Conservation (phyloP, 768 basidiomycete genomes). For the Inosperma sp. region DNA sequence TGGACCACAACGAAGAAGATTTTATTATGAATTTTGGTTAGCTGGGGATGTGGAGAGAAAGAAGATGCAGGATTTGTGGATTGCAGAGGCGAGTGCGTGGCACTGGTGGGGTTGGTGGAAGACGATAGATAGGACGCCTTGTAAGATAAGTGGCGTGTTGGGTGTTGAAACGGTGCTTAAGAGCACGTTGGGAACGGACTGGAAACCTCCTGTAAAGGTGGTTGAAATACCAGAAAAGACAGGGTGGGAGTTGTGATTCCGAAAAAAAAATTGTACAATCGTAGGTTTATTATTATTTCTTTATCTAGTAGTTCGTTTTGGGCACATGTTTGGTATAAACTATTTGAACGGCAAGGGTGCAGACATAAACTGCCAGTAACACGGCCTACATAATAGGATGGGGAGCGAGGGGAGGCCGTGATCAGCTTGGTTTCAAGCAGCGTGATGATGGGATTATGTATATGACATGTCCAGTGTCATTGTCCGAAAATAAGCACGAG, state of each 20-base stretch:
- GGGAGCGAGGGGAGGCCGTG: no score
- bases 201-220: constrained; percentile 15
- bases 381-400: no score
- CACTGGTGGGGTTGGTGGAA: constrained; percentile 29
- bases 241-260: not conserved
- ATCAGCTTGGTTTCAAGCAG: no score
- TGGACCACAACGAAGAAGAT: constrained; percentile 33
- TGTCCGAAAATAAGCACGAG: no score
- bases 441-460: no score
- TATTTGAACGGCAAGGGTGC: no score
- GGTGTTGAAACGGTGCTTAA: constrained; percentile 22
- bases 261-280: no score
- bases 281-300: no score
- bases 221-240: not conserved
- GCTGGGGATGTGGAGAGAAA: constrained; percentile 22
- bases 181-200: constrained; percentile 22
- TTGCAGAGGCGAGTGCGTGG: constrained; percentile 17
- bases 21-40: constrained; percentile 50
- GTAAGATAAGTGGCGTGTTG: constrained; percentile 24
- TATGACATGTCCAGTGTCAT: no score
- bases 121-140: constrained; percentile 19
- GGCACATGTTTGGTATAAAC: no score
- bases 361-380: not conserved
- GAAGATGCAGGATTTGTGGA: constrained; percentile 23
- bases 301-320: no score